phyloP scores from a whole-genome alignment of 805 yeast genomes.

The Cyberlindnera mycetangii region DNA sequence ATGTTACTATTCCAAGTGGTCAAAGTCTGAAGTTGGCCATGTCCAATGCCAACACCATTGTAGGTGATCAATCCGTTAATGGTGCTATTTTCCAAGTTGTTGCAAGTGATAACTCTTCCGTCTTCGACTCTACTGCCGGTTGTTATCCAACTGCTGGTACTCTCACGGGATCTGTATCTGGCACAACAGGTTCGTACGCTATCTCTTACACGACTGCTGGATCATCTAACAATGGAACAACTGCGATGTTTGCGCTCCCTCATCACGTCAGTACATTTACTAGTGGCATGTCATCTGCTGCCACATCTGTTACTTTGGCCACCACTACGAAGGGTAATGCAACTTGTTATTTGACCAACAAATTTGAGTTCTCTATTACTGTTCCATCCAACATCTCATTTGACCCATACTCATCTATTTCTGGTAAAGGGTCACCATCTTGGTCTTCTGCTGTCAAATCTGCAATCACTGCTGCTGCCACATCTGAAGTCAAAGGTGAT shows the following conservation, averaged over 20 bases:
- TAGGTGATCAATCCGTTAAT: slow-evolving; percentile 41
- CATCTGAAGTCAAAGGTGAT: slow-evolving; percentile 33
- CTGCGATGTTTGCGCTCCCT: slow-evolving; percentile 62
- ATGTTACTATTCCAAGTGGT: slow-evolving; percentile 46
- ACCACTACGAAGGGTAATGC: slow-evolving; percentile 51
- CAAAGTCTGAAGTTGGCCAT: slow-evolving; percentile 31
- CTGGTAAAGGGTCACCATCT: slow-evolving; percentile 23
- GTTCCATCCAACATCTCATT: slow-evolving; percentile 45
- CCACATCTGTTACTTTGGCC: slow-evolving; percentile 38
- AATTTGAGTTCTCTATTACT: slow-evolving; percentile 39
- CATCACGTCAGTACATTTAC: slow-evolving; percentile 54
- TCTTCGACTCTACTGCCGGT: slow-evolving; percentile 63
- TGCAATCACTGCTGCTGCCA: slow-evolving; percentile 35
- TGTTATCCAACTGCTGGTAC: slow-evolving; percentile 49
- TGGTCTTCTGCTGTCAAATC: slow-evolving; percentile 31
- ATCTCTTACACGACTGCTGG: slow-evolving; percentile 46
- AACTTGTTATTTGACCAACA: slow-evolving; percentile 42
- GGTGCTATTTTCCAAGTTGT: slow-evolving; percentile 61
- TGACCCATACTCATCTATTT: slow-evolving; percentile 38
- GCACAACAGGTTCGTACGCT: slow-evolving; percentile 38
- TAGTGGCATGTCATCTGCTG: slow-evolving; percentile 25
- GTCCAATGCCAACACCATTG: slow-evolving; percentile 37
- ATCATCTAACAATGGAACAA: slow-evolving; percentile 38
- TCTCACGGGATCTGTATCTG: slow-evolving; percentile 40
- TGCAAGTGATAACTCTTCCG: slow-evolving; percentile 43